Evolutionary conservation across 225 moss, liverwort and hornwort genomes (phyloP), one percentile per base, ranked within the genome.

Genomic region (Polytrichum commune): DNA sequence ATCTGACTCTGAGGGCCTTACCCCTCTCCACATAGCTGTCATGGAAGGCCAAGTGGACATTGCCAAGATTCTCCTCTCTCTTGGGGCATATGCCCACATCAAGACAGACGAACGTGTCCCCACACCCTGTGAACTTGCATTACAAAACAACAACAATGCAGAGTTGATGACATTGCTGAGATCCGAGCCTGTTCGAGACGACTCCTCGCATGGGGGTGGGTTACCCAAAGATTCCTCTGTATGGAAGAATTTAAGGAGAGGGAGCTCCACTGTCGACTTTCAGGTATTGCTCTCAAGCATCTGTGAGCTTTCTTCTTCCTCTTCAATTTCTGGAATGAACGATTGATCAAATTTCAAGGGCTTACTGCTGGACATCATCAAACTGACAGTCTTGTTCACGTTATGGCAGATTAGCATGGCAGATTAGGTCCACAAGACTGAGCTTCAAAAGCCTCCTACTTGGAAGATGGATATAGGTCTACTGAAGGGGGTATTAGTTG

Each of bases 21-120:
- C 86, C 16, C 90, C 92, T 27, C 84, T 97, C 62, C 94, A 94
- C 66, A 63, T 88, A 27, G 90, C 92, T 66, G 85, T 91, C 72
- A 79, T 63, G 6, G 82, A 85, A 24, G 90, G 86, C 64, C 63
- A 65, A n/a, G 29, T 73, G 69, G 75, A 80, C 2, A 79, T 89
- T 75, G 92, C 81, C 62, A 86, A 82, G 76, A 88, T 92, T 72
- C 75, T 97, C 46, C 68, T 97, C 28, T 77, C 76, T 2, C 74
- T 70, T 65, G 92, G 94, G 57, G 94, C 91, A 18, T 76, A 94
- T 75, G 77, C 85, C 30, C 80, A 78, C 53, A 76, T 72, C 68
- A 72, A 58, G 57, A 68, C 78, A 27, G 88, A 94, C 30, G 72
- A 75, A 5, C 80, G 75, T 53, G 86, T 81, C 29, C 73, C 84